Percentiles rank a stretch among this genome's conserved stretches.
These are phyloP conservation scores for Phytophthora multivora DNA, from an alignment of 352 stramenopile genomes.

Conservation along the genomic window DNA sequence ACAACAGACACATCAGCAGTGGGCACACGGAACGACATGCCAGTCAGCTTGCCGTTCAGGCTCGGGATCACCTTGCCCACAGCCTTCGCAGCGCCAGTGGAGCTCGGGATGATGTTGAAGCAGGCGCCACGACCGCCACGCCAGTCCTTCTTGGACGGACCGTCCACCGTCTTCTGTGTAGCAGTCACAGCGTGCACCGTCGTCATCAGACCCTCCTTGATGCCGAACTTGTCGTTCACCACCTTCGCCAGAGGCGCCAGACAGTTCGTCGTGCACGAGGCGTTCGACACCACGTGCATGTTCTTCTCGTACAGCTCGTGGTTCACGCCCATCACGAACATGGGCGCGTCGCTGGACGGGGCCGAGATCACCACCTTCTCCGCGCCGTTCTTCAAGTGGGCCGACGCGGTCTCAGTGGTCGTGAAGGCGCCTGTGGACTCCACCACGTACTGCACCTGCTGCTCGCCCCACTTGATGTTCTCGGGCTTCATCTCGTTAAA, in stretches of 20 bases:
- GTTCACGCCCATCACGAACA: slow-evolving; percentile 99
- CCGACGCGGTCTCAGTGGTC: slow-evolving; percentile 90
- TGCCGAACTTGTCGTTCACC: slow-evolving; percentile 98
- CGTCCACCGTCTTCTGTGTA: slow-evolving; percentile 98
- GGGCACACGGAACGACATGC: slow-evolving; percentile 92
- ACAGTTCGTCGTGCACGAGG: slow-evolving; percentile 99
- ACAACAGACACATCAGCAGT: slow-evolving; percentile 91
- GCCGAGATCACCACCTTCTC: slow-evolving; percentile 98
- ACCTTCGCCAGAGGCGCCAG: slow-evolving; percentile 98
- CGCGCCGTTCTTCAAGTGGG: slow-evolving; percentile 93
- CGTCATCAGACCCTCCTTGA: slow-evolving; percentile 98
- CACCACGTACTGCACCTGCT: slow-evolving; percentile 95
- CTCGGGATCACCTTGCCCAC: slow-evolving; percentile 98
- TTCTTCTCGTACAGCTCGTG: slow-evolving; percentile 92
- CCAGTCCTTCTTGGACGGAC: slow-evolving; percentile 98
- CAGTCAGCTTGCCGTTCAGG: slow-evolving; percentile 92
- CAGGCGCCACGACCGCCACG: slow-evolving; percentile 95
- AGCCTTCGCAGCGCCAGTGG: slow-evolving; percentile 97
- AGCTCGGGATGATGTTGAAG: slow-evolving; percentile 99
- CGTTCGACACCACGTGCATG: slow-evolving; percentile 98
- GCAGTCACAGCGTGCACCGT: slow-evolving; percentile 99
- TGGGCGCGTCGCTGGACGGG: slow-evolving; percentile 97
- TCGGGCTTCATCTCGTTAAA: slow-evolving; percentile 94
- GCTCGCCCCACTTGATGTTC: slow-evolving; percentile 93
- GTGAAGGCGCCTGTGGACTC: slow-evolving; percentile 88